Percentiles rank a stretch among this genome's conserved stretches.
Conservation (phyloP, 306 rosid genomes). For the Glycyrrhiza uralensis region DNA sequence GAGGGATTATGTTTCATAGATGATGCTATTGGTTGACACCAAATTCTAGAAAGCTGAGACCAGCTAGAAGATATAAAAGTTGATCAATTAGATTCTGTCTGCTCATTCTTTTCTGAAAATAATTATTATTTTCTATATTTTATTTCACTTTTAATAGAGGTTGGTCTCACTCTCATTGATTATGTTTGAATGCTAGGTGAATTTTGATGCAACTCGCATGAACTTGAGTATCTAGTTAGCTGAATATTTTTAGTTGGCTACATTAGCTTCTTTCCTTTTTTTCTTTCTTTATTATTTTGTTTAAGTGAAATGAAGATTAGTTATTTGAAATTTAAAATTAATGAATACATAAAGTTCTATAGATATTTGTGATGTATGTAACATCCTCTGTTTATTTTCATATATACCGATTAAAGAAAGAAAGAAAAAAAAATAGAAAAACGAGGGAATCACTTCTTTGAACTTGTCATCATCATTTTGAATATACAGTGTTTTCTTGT, state of each 20-base stretch:
- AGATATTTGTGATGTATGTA: conserved; percentile 15
- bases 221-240: conserved; percentile 13
- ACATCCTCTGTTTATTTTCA: conserved; percentile 12
- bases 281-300: background rate
- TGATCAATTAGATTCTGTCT: conserved; percentile 46
- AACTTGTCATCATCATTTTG: conserved; percentile 20
- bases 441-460: conserved; percentile 8
- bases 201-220: conserved; percentile 27
- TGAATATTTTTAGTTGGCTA: conserved; percentile 2
- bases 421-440: background rate
- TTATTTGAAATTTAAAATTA: background rate
- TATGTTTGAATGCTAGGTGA: conserved; percentile 15
- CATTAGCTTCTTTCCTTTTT: background rate
- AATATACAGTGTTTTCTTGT: conserved; percentile 28
- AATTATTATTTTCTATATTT: conserved; percentile 18
- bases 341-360: background rate
- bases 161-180: conserved; percentile 32
- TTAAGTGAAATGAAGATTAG: background rate
- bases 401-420: conserved; percentile 6
- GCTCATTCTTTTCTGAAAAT: conserved; percentile 31
- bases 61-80: conserved; percentile 62
- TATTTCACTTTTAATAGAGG: conserved; percentile 27
- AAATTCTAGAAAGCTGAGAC: conserved; percentile 54
- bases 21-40: conserved; percentile 52
- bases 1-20: conserved; percentile 44